A percentile compares a stretch with the other conserved stretches of the same genome.
Conservation (phyloP, 202 grass and related monocot species). For the Dendrocalamus latiflorus region DNA sequence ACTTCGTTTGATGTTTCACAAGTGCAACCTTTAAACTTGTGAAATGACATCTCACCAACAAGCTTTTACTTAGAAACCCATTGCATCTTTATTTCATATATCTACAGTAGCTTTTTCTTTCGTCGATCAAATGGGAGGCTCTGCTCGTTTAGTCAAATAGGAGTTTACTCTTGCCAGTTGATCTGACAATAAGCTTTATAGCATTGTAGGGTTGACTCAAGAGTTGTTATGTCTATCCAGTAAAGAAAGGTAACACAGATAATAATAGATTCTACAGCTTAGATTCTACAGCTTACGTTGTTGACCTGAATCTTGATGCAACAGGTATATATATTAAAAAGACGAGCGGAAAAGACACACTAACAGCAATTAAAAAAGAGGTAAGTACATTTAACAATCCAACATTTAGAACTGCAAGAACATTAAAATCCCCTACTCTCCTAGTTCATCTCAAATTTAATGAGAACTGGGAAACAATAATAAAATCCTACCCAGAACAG, state of each 20-base stretch:
- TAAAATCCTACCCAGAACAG: background rate
- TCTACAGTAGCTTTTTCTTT: background rate
- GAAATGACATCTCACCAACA: slow-evolving; percentile 21
- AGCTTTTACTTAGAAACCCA: slow-evolving; percentile 1
- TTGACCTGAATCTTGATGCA: background rate
- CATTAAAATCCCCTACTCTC: background rate
- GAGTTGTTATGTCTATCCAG: background rate
- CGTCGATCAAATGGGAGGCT: background rate
- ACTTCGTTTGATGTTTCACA: slow-evolving; percentile 9
- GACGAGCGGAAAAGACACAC: background rate
- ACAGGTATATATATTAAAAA: background rate
- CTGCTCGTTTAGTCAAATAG: background rate
- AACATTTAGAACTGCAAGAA: background rate
- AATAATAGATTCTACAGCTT: background rate
- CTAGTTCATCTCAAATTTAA: background rate
- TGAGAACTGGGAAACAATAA: background rate
- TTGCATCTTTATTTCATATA: slow-evolving; percentile 17
- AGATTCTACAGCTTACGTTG: background rate
- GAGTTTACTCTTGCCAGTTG: slow-evolving; percentile 12
- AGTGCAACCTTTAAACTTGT: background rate
- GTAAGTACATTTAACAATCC: background rate
- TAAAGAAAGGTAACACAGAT: background rate
- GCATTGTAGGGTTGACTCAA: slow-evolving; percentile 7
- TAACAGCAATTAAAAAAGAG: background rate
- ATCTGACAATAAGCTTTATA: slow-evolving; percentile 12